Conservation (phyloP, 1,284 basidiomycete genomes). For the Exobasidium rhododendri region DNA sequence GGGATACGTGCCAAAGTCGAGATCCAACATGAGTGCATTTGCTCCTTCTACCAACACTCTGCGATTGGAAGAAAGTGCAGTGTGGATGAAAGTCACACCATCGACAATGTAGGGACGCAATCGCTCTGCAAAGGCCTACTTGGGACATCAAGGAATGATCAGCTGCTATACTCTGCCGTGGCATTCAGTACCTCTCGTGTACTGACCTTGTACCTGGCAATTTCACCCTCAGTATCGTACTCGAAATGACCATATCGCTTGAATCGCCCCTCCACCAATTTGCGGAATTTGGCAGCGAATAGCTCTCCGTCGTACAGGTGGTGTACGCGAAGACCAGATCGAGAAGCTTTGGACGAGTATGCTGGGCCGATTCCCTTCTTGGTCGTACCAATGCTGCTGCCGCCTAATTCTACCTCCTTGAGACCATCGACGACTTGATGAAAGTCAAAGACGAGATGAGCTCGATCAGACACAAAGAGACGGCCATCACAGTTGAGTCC, state of each 20-base stretch:
- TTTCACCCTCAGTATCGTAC: slow-evolving; percentile 97
- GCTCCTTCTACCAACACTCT: slow-evolving; percentile 90
- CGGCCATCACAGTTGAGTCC: slow-evolving; percentile 75
- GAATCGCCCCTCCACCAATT: slow-evolving; percentile 91
- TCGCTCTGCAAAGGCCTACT: slow-evolving; percentile 74
- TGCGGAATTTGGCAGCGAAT: slow-evolving; percentile 90
- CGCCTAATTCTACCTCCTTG: slow-evolving; percentile 95
- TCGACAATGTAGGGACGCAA: slow-evolving; percentile 85
- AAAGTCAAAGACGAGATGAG: slow-evolving; percentile 96
- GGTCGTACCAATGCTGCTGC: slow-evolving; percentile 87
- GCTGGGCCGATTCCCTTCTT: slow-evolving; percentile 98
- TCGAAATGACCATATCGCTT: slow-evolving; percentile 98
- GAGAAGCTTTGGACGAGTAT: slow-evolving; percentile 94
- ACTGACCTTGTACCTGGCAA: slow-evolving; percentile 77
- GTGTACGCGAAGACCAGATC: slow-evolving; percentile 91
- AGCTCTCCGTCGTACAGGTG: slow-evolving; percentile 85
- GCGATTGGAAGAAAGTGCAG: slow-evolving; percentile 70
- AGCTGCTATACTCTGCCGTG: too few species aligned
- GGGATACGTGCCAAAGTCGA: slow-evolving; percentile 97
- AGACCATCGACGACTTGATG: slow-evolving; percentile 98
- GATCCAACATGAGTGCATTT: slow-evolving; percentile 95
- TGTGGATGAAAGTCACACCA: slow-evolving; percentile 79
- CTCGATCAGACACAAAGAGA: slow-evolving; percentile 89
- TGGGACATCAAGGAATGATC: too few species aligned
- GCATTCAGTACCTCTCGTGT: background rate